Conservation (phyloP, 768 basidiomycete species). For the Pulveroboletus ravenelii region DNA sequence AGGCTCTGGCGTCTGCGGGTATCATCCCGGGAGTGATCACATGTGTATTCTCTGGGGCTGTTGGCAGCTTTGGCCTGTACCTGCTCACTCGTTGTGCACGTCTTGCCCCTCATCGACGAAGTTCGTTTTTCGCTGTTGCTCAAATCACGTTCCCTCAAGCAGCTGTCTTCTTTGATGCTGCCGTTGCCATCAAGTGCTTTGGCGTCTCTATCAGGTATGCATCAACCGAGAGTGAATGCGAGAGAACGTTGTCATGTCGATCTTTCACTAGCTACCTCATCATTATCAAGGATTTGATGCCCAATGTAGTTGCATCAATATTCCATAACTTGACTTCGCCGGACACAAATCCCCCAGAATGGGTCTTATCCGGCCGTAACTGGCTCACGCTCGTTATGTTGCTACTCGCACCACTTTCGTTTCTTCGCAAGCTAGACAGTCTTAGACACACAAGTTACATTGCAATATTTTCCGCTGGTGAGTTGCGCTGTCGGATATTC, state of each 20-base stretch:
- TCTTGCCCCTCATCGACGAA: constrained; percentile 62
- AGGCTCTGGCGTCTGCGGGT: constrained; percentile 90
- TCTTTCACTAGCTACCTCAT: constrained; percentile 64
- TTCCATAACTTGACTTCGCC: constrained; percentile 73
- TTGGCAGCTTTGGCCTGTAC: constrained; percentile 84
- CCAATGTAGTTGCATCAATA: constrained; percentile 79
- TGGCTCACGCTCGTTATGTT: constrained; percentile 83
- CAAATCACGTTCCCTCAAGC: constrained; percentile 87
- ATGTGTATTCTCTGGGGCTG: constrained; percentile 72
- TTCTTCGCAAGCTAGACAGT: constrained; percentile 78
- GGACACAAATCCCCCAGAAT: constrained; percentile 61
- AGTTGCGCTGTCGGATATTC: constrained; percentile 29
- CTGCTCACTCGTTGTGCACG: constrained; percentile 82
- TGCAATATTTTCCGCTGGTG: constrained; percentile 84
- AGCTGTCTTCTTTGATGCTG: constrained; percentile 86
- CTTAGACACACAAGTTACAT: constrained; percentile 89
- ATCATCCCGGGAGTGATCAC: constrained; percentile 87
- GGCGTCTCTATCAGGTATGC: constrained; percentile 87
- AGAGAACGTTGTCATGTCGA: neutral
- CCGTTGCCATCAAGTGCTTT: constrained; percentile 95
- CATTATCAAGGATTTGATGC: constrained; percentile 90
- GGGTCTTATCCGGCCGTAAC: constrained; percentile 70
- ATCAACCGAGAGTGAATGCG: neutral
- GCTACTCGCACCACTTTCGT: constrained; percentile 74
- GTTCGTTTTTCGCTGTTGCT: constrained; percentile 81